Evolutionary conservation across 805 yeast species (phyloP), one percentile per base, ranked within the genome.

Genomic region (Metschnikowia lunata): DNA sequence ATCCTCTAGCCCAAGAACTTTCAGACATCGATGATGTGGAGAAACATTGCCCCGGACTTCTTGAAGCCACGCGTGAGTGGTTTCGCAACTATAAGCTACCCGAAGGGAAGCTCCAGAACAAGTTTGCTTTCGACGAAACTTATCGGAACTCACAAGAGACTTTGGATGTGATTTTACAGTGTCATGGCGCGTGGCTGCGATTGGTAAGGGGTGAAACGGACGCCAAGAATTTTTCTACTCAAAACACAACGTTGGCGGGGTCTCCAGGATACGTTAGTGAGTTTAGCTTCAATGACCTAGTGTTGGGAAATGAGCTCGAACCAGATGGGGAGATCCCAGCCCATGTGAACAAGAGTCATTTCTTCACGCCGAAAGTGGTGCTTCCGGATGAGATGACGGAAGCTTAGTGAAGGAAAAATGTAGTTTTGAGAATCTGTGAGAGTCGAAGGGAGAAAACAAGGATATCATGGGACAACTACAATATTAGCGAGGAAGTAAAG

Each of bases 41-140:
- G 67, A 79, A 78, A 60, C 83, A 85, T 64, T 82, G 90, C 68
- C 99, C 99, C 48, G 97, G 97, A 43, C 75, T 93, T 47, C 74
- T 93, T 62, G 86, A 95, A 65, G 85, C 96, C 54, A 93, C 98
- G 47, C 83, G 89, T 68, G 95, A 87, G 71, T 93, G 99, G 99
- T 93, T 93, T 82, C 85, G 95, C 67, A 89, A 90, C 70, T 93
- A 93, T 82, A 93, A 93, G 72, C 79, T 89, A 57, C 97, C 99
- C 43, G 99, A 91, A 67, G 99, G 98, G 50, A 93, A 93, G 78
- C 96, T 96, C 59, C 87, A 81, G 71, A 93, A 93, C 72, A 85
- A 85, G 70, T 91, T 93, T 67, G 98, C 97, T n/a, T 89, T 88
- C 82, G 78, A 87, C 49, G 99, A 97, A 54, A 88, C 86, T 66